Evolutionary conservation across 495 filamentous ascomycete genomes (phyloP).

Genomic region (Lasiosphaeriaceae sp.): DNA sequence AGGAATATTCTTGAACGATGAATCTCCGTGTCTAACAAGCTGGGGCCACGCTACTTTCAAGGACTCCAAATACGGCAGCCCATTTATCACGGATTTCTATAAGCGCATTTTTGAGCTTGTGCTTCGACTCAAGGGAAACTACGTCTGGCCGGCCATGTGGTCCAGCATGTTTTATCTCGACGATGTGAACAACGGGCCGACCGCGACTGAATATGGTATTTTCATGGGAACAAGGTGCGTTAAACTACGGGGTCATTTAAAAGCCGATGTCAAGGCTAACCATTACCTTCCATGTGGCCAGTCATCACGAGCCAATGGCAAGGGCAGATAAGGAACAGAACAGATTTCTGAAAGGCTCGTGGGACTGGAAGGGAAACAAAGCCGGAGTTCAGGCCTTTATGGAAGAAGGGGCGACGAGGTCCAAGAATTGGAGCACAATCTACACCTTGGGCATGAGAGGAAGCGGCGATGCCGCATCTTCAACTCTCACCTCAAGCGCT

Average conservation of each 20-base stretch:
- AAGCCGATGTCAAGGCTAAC: conserved; percentile 49
- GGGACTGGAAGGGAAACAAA: conserved; percentile 59
- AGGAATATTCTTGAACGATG: conserved; percentile 70
- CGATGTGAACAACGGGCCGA: conserved; percentile 53
- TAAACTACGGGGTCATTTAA: conserved; percentile 56
- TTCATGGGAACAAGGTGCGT: conserved; percentile 46
- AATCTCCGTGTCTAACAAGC: conserved; percentile 57
- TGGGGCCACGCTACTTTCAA: conserved; percentile 46
- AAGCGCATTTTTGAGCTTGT: conserved; percentile 61
- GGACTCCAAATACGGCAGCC: conserved; percentile 37
- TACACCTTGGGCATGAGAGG: conserved; percentile 67
- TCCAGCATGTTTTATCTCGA: conserved; percentile 60
- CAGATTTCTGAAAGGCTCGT: conserved; percentile 44
- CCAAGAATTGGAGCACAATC: conserved; percentile 51
- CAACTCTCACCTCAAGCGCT: conserved; percentile 38
- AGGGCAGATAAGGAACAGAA: conserved; percentile 59
- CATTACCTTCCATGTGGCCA: too few species aligned
- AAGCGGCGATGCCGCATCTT: conserved; percentile 54
- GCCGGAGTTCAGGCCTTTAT: conserved; percentile 51
- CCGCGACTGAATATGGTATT: conserved; percentile 61
- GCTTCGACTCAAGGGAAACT: conserved; percentile 59
- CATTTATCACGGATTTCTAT: conserved; percentile 59
- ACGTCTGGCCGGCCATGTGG: conserved; percentile 67
- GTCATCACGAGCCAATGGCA: conserved; percentile 15
- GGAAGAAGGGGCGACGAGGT: conserved; percentile 50